Evolutionary conservation across 257 asterid species (phyloP), one percentile per base, ranked within the genome.

Genomic region (Solanum phureja): DNA sequence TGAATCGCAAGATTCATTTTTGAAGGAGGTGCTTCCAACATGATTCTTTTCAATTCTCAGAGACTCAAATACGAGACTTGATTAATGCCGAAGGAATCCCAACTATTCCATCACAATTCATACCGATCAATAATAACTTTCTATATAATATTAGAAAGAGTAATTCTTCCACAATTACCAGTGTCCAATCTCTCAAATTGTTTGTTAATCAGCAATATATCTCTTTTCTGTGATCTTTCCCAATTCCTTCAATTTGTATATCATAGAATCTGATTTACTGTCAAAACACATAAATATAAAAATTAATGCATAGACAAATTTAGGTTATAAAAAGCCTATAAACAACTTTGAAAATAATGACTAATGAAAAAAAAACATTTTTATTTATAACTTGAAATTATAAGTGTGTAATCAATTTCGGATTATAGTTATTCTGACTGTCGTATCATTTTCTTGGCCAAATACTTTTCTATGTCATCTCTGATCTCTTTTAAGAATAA

Each of bases 231-330:
- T 88, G 68, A 94, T 90, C 89, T 93, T 95, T 11, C 95, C 95
- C 97, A 95, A 91, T 88, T 95, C 97, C 93, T 96, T 96, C 34
- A 96, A 94, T 94, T 96, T 96, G 96, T 95, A 95, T 64, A 96
- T 92, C 3, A 94, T 96, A 38, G 77, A 96, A 86, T 96, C 98
- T 3, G 98, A 92, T 92, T 94, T 95, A 46, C 99, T 96, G 98
- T 31, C 91, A 18, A 56, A 56, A 56, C 11, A 19, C 64, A 7
- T 7, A 1, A 49, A 14, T 0, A 49, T 13, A 49, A 49, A 56
- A 49, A 14, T 49, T 49, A 14, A 49, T 49, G 58, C 58, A 49
- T 49, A 49, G 58, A 14, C 21, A 49, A 49, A 14, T 49, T 49
- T 49, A 49, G 21, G 58, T 49, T 49, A 49, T 49, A 49, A 49